Evolutionary conservation across 73 alveolate genomes (phyloP).

Genomic region (Uronychia binucleata): DNA sequence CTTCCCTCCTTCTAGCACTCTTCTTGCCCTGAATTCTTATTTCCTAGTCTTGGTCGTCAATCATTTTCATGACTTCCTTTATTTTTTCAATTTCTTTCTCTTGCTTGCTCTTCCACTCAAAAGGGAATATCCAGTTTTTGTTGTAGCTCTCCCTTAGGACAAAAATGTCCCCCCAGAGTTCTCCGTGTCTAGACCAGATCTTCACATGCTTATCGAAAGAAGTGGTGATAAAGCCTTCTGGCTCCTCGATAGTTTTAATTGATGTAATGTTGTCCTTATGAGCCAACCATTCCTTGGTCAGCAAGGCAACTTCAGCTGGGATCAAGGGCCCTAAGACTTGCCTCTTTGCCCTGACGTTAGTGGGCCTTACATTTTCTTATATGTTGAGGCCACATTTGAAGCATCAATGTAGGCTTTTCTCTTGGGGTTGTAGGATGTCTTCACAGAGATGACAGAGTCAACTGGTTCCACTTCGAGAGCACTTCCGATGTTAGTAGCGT

Average conservation of each 20-base stretch:
- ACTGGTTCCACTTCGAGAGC: conserved; percentile 10
- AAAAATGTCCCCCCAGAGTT: conserved; percentile 70
- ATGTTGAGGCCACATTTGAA: conserved; percentile 17
- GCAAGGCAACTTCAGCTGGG: conserved; percentile 23
- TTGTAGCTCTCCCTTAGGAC: conserved; percentile 58
- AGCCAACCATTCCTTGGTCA: conserved; percentile 69
- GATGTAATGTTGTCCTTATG: conserved; percentile 53
- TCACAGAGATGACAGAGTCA: conserved; percentile 1
- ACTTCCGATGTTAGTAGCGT: conserved; percentile 2
- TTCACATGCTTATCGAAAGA: conserved; percentile 64
- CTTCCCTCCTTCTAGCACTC: neutral
- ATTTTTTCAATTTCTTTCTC: conserved; percentile 75
- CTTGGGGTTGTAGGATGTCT: conserved; percentile 56
- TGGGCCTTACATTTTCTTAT: neutral
- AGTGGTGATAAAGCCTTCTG: conserved; percentile 64
- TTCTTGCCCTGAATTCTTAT: neutral
- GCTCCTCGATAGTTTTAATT: conserved; percentile 61
- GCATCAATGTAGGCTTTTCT: conserved; percentile 45
- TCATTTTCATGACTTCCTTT: conserved; percentile 56
- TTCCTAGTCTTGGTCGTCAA: conserved; percentile 55
- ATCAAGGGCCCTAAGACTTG: neutral
- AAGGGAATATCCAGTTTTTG: conserved; percentile 84
- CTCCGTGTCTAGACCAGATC: conserved; percentile 72
- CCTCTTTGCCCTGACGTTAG: neutral
- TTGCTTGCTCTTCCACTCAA: conserved; percentile 80